phyloP scores from a whole-genome alignment of 148 eudicot species.

The Suaeda aralocaspica region DNA sequence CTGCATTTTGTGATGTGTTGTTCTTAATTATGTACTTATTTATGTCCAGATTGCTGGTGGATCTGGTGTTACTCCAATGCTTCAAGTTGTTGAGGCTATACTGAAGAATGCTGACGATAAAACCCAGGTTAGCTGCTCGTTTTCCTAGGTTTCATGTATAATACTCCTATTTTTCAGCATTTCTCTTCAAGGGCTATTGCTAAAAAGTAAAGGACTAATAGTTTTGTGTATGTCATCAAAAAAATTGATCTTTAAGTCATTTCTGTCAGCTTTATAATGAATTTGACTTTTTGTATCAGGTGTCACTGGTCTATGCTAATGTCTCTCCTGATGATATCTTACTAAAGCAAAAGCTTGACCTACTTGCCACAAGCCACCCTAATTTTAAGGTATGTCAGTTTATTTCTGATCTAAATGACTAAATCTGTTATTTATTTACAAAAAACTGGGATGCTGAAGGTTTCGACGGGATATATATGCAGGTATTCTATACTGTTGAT shows the following conservation, averaged over 20 bases:
- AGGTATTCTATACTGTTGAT: constrained; percentile 95
- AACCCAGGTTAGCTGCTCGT: constrained; percentile 54
- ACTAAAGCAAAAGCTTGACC: constrained; percentile 87
- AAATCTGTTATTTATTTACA: not conserved
- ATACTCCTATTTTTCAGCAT: not conserved
- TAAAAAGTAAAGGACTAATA: not conserved
- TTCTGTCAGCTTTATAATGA: not conserved
- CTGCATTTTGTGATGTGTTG: not conserved
- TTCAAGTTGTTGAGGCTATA: constrained; percentile 86
- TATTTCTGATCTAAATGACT: not conserved
- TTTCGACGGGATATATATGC: constrained; percentile 15
- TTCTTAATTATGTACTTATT: constrained; percentile 1
- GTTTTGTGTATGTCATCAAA: not conserved
- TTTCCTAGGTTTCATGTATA: not conserved
- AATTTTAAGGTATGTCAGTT: constrained; percentile 66
- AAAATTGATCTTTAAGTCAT: too few relatives aligned
- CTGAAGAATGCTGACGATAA: constrained; percentile 87
- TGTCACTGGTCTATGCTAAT: constrained; percentile 85
- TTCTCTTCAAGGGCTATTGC: not conserved
- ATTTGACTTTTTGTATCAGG: constrained; percentile 36
- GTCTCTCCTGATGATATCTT: constrained; percentile 93
- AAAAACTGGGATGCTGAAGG: constrained; percentile 5
- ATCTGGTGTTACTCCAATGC: constrained; percentile 94
- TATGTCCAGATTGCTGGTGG: constrained; percentile 90
- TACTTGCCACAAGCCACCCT: constrained; percentile 76